These are phyloP conservation scores for Dothideomycetes sp. DNA, from an alignment of 2,329 filamentous ascomycete species.

Conservation along the genomic window DNA sequence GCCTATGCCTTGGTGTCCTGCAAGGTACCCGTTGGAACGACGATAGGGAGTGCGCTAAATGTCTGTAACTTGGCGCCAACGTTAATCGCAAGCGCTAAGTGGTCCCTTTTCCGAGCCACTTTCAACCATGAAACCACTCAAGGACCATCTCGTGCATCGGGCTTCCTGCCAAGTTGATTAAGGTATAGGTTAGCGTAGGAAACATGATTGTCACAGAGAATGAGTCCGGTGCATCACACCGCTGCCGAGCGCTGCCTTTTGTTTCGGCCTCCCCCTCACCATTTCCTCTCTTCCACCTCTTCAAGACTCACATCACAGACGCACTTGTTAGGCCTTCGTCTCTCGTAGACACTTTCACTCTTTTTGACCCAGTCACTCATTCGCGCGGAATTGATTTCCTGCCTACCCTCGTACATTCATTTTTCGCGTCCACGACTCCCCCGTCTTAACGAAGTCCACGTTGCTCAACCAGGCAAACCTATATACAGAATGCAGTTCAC, in stretches of 20 bases:
- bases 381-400: constrained; percentile 13
- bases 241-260: constrained; percentile 3
- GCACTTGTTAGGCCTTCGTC: constrained; percentile 12
- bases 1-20: background rate
- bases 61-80: background rate
- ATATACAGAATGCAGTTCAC: constrained; percentile 11
- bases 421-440: constrained; percentile 7
- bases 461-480: constrained; percentile 4
- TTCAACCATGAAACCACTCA: background rate
- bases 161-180: background rate
- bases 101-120: background rate
- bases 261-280: constrained; percentile 2
- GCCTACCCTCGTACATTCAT: constrained; percentile 10
- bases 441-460: constrained; percentile 8
- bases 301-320: constrained; percentile 17
- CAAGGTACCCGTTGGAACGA: background rate
- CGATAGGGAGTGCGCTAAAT: background rate
- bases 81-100: background rate
- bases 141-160: background rate
- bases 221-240: constrained; percentile 1
- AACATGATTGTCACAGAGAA: background rate
- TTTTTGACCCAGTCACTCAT: constrained; percentile 21
- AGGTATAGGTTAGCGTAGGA: background rate
- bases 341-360: constrained; percentile 21
- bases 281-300: constrained; percentile 12